Evolutionary conservation across 805 yeast species (phyloP).

Genomic region (Ogataea zsoltii): DNA sequence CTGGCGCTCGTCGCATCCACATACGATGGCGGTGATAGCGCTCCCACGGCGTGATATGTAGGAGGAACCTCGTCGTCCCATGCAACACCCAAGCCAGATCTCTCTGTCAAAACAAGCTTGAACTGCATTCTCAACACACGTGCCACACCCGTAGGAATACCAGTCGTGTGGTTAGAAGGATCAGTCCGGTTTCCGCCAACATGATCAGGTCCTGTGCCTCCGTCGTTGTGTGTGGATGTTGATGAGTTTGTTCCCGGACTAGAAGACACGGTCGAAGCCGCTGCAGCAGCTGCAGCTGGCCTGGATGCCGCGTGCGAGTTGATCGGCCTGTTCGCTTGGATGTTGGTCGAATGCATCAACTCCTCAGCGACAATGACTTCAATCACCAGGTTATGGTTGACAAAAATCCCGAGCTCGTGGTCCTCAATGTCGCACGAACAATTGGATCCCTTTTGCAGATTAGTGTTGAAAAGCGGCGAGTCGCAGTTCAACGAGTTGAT

Average conservation of each 20-base stretch:
- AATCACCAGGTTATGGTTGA: constrained; percentile 72
- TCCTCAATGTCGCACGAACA: constrained; percentile 82
- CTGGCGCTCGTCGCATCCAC: constrained; percentile 32
- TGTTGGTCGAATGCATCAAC: constrained; percentile 41
- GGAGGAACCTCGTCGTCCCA: constrained; percentile 99
- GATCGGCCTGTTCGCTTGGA: constrained; percentile 22
- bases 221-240: constrained; percentile 19
- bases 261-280: too few relatives aligned
- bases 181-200: constrained; percentile 30
- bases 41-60: constrained; percentile 79
- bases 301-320: too few relatives aligned
- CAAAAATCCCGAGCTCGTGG: constrained; percentile 73
- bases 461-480: constrained; percentile 30
- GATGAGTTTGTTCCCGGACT: too few relatives aligned
- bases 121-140: constrained; percentile 94
- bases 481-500: constrained; percentile 37
- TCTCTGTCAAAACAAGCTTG: constrained; percentile 75
- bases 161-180: constrained; percentile 40
- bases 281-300: too few relatives aligned
- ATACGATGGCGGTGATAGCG: constrained; percentile 87
- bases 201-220: constrained; percentile 35
- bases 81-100: constrained; percentile 93
- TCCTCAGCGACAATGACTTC: constrained; percentile 97
- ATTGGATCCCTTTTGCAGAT: constrained; percentile 41
- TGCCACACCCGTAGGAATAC: constrained; percentile 93